phyloP scores from a whole-genome alignment of 495 filamentous ascomycete genomes.

The Bryoglossum gracile region DNA sequence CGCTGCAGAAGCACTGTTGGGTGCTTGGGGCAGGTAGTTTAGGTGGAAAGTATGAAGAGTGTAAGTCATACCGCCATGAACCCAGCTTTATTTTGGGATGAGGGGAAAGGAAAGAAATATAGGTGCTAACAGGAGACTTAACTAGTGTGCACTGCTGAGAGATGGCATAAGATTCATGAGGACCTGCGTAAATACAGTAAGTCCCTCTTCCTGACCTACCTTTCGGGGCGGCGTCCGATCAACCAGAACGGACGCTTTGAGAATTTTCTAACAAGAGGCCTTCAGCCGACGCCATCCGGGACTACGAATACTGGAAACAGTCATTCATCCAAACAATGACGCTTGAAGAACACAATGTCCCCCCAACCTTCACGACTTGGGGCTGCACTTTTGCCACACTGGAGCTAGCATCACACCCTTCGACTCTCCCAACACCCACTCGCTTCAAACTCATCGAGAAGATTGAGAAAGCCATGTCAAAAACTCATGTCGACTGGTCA shows the following conservation, averaged over 20 bases:
- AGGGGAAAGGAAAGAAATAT: background rate
- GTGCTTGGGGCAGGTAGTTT: too few species aligned
- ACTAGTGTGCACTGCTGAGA: background rate
- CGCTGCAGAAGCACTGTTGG: constrained; percentile 14
- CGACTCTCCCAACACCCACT: background rate
- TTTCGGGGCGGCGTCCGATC: background rate
- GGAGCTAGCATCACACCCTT: constrained; percentile 2
- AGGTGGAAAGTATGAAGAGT: too few species aligned
- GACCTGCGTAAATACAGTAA: constrained; percentile 15
- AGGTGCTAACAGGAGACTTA: too few species aligned
- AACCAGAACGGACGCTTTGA: too few species aligned
- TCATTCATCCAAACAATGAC: constrained; percentile 6
- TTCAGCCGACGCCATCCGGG: constrained; percentile 8
- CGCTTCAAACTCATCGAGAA: background rate
- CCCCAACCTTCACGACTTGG: constrained; percentile 4
- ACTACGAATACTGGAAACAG: constrained; percentile 11
- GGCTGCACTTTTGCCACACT: constrained; percentile 12
- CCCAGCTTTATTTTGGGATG: background rate
- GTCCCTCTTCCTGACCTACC: background rate
- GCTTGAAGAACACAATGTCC: background rate
- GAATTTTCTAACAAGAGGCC: too few species aligned
- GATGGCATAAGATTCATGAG: constrained; percentile 9
- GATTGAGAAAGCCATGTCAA: background rate
- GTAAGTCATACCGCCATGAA: too few species aligned
- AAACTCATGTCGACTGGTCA: background rate